Percentiles rank a stretch among this genome's conserved stretches.
Evolutionary conservation across 179 eudicot genomes (phyloP).

Genomic region (Beta corolliflora): DNA sequence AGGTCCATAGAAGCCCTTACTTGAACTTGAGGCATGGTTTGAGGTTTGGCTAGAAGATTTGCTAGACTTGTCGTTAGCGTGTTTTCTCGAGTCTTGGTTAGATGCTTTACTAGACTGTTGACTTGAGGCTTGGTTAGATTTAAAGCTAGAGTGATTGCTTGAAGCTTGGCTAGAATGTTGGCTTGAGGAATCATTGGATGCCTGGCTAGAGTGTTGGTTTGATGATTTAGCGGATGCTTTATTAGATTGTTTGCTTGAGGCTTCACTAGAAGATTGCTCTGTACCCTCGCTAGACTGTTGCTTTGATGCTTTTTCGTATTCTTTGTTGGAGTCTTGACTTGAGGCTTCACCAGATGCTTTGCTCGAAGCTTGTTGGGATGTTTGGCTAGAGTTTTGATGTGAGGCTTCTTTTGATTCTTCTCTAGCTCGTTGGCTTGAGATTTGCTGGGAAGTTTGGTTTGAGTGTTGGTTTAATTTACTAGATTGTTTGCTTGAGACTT

Average conservation of each 20-base stretch:
- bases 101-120: neutral
- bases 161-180: neutral
- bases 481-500: no score
- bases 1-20: constrained; percentile 12
- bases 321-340: neutral
- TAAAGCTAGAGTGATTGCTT: neutral
- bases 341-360: constrained; percentile 14
- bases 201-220: neutral
- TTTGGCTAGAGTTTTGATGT: neutral
- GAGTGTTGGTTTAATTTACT: neutral
- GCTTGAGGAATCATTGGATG: neutral
- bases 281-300: neutral
- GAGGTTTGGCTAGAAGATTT: neutral
- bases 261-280: neutral
- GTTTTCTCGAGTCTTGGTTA: neutral
- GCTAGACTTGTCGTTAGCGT: neutral
- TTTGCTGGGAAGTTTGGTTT: neutral
- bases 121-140: neutral
- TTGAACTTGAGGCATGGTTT: constrained; percentile 1
- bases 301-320: neutral
- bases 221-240: neutral
- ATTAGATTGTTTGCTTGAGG: neutral
- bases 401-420: neutral
- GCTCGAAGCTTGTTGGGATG: neutral
- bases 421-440: neutral